Evolutionary conservation across 352 stramenopile species (phyloP).

Genomic region (Phytophthora fragariaefolia): DNA sequence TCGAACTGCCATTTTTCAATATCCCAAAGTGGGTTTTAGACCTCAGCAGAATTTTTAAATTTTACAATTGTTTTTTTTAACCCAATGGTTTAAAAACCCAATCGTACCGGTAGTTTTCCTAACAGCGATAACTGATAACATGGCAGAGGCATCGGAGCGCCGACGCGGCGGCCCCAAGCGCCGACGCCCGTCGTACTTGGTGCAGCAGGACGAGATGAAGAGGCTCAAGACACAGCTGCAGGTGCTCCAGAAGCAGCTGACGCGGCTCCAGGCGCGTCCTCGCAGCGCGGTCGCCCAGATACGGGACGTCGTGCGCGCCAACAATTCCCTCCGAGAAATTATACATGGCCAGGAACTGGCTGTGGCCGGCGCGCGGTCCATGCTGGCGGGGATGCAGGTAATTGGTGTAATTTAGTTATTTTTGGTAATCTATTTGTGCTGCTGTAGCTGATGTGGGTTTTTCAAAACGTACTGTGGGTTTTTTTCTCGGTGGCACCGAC

Average conservation of each 20-base stretch:
- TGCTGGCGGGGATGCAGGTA: constrained; percentile 36
- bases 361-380: constrained; percentile 15
- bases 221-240: constrained; percentile 28
- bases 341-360: constrained; percentile 31
- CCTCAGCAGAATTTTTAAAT: no score
- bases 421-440: neutral
- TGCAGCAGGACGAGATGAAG: constrained; percentile 39
- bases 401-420: constrained; percentile 6
- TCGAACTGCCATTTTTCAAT: neutral
- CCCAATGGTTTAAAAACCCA: no score
- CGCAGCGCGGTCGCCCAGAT: constrained; percentile 27
- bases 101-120: no score
- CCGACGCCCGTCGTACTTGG: constrained; percentile 38
- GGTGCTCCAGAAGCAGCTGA: constrained; percentile 26
- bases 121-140: neutral
- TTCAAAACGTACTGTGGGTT: neutral
- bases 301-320: constrained; percentile 20
- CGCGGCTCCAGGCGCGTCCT: constrained; percentile 27
- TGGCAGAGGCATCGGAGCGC: neutral
- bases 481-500: constrained; percentile 4
- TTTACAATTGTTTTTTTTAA: no score
- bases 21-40: neutral
- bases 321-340: constrained; percentile 36
- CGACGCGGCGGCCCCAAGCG: constrained; percentile 8
- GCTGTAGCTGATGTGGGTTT: neutral